Percentiles rank a stretch among this genome's conserved stretches.
Conservation (phyloP, 1,284 basidiomycete genomes). For the Cutaneotrichosporon cyanovorans region DNA sequence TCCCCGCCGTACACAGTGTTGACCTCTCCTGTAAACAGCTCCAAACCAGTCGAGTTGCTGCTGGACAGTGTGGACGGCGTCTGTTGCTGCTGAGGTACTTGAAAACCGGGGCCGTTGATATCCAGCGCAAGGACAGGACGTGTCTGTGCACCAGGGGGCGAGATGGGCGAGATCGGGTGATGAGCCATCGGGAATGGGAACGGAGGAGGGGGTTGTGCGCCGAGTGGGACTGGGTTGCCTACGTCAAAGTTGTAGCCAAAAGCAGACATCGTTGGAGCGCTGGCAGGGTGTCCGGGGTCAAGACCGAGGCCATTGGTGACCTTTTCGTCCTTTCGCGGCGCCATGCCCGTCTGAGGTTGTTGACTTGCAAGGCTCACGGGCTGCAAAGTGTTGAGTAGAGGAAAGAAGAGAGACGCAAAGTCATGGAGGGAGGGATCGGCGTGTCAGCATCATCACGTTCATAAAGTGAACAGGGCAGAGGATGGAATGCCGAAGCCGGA, state of each 20-base stretch:
- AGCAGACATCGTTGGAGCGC: background rate
- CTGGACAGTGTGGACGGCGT: conserved; percentile 17
- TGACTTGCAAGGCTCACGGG: conserved; percentile 10
- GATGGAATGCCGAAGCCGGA: background rate
- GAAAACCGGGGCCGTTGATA: conserved; percentile 15
- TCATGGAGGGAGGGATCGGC: too few species aligned
- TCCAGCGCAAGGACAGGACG: conserved; percentile 24
- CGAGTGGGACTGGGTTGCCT: background rate
- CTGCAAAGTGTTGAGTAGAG: conserved; percentile 2
- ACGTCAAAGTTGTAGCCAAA: background rate
- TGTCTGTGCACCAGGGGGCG: background rate
- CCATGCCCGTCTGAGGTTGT: conserved; percentile 4
- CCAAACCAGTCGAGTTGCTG: conserved; percentile 16
- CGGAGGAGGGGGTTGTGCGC: background rate
- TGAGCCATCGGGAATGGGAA: background rate
- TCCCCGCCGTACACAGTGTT: background rate
- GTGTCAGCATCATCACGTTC: too few species aligned
- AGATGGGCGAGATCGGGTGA: too few species aligned
- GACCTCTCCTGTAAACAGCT: background rate
- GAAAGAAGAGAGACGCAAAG: background rate
- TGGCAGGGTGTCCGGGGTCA: conserved; percentile 6
- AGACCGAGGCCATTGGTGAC: conserved; percentile 9
- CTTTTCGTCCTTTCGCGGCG: conserved; percentile 5
- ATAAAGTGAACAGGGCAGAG: too few species aligned
- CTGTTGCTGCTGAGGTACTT: conserved; percentile 13